Base-by-base conservation (phyloP, 2,329 filamentous ascomycete species). In the Xylariaceae sp. region DNA sequence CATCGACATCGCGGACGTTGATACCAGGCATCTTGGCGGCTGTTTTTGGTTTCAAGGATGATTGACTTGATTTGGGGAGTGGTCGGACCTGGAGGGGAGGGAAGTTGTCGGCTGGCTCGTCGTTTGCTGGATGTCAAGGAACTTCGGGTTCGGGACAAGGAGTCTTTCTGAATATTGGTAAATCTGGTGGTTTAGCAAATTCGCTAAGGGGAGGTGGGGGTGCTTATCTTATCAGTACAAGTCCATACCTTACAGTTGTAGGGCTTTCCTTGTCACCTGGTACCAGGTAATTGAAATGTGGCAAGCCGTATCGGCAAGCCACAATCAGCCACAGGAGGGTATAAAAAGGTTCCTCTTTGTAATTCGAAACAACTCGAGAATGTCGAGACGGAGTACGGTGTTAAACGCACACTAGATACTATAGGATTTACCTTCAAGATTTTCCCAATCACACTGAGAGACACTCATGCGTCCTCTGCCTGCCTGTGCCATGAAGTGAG, bases 1-100 rank as follows among this genome's bases (percentile, higher is more conserved):
- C 41, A 78, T 86, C 83, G 68, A 89, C 85, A 74, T 89, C 85
- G 73, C 85, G 84, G 71, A 90, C 85, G 61, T 74, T 78, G 67
- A 87, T 76, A 70, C 84, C 85, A 66, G 73, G 71, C 85, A 89
- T 89, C 68, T 75, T 88, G 73, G 73, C 74, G 75, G 74, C 62
- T 58, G 47, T 33, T 41, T 34, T 26, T 16, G 14, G 30, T 32
- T 16, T 24, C 21, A 28, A 26, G 15, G 29, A 5, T 17, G 23
- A 26, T 24, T 24, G 21, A 7, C 24, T 13, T 31, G 28, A 23
- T n/a, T n/a, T n/a, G n/a, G n/a, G n/a, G n/a, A n/a, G n/a, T 14
- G 41, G 41, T 31, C 23, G 28, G 33, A 11, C 19, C 31, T 28
- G 26, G 15, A 29, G 38, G 19, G 31, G 14, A 27, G 31, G 27